Evolutionary conservation across 352 stramenopile genomes (phyloP), one percentile per base, ranked within the genome.

Genomic region (Aphanomyces invadans): DNA sequence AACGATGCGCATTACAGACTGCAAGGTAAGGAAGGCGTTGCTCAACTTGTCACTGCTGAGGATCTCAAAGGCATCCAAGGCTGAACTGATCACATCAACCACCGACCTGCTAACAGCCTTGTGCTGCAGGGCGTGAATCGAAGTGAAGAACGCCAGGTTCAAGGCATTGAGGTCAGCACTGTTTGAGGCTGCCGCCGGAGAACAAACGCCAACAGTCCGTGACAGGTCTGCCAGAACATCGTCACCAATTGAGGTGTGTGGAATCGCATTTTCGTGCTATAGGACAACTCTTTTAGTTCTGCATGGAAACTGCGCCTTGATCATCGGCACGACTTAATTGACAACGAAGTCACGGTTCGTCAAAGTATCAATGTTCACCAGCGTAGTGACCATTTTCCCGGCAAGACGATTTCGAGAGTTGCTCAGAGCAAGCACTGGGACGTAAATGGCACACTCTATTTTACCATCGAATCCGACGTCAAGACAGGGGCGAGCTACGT

Each of bases 111-210:
- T 54, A 1, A 46, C 19, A 29, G 60, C 65, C 3, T 64, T 38
- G 31, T 65, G 31, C 31, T 71, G 67, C 0, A 71, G 0, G 9
- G 57, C 55, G 23, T 71, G 59, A 36, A 68, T 68, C 1, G 59
- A 31, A 3, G 48, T 33, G 10, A 68, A 68, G 44, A 65, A 71
- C 9, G 49, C 66, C 33, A 65, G 51, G 21, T 71, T 38, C 2
- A 71, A n/a, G 17, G 62, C 51, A 51, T 67, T 71, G 9, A 71
- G 29, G 51, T 71, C 51, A 1, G 57, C 51, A 4, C 57, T 65
- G 2, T 49, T 57, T 28, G 66, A 10, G 25, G 56, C 38, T 45
- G 38, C 38, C 44, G 19, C 10, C 44, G 12, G 12, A 26, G 9
- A 4, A 52, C 44, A 52, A 52, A 52, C 23, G 44, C 23, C 44